These are phyloP conservation scores for Candolleomyces eurysporus DNA, from an alignment of 768 basidiomycete species.

Conservation along the genomic window DNA sequence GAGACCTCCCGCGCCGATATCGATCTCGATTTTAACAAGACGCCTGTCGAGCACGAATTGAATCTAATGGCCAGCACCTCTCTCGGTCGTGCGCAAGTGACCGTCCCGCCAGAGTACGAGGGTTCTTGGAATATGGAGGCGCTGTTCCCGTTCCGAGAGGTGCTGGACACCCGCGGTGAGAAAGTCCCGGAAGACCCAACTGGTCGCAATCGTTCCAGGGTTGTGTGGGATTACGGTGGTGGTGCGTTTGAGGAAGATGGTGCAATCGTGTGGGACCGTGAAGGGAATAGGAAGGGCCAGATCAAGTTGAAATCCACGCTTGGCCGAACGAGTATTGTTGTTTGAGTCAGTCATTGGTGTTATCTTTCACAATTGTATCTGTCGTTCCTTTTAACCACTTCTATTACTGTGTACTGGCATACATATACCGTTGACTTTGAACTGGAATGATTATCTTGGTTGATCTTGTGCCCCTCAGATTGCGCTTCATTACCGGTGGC, in stretches of 20 bases:
- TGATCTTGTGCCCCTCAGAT: no score
- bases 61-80: background rate
- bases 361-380: no score
- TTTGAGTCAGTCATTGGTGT: no score
- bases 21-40: background rate
- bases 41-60: background rate
- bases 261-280: background rate
- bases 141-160: background rate
- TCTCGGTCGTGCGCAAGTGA: background rate
- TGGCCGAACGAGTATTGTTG: no score
- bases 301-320: no score
- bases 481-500: no score
- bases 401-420: no score
- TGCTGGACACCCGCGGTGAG: background rate
- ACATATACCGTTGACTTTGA: no score
- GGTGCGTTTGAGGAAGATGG: background rate
- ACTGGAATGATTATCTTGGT: no score
- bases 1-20: background rate
- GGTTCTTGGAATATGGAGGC: background rate
- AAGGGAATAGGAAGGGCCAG: no score
- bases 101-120: background rate
- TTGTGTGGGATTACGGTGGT: background rate
- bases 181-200: background rate
- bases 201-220: background rate
- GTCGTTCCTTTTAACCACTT: no score